Percentiles rank a stretch among this genome's conserved stretches.
phyloP scores from a whole-genome alignment of 805 yeast genomes.

The Candida bentonensis region DNA sequence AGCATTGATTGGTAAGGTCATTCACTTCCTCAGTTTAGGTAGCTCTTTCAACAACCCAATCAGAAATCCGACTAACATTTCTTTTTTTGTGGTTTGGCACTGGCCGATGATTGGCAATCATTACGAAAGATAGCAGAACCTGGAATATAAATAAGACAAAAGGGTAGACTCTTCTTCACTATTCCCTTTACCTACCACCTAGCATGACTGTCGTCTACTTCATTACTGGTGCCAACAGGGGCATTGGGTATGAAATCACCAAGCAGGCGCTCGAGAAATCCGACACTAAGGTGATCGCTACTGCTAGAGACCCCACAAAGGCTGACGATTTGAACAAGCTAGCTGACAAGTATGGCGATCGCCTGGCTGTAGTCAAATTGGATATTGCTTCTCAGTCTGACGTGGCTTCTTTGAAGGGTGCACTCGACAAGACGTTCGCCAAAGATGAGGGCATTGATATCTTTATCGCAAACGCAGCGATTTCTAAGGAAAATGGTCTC shows the following conservation, averaged over 20 bases:
- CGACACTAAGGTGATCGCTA: conserved; percentile 15
- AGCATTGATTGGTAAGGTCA: no score
- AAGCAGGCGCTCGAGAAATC: conserved; percentile 14
- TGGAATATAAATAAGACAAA: no score
- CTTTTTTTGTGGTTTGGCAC: no score
- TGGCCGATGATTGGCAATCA: no score
- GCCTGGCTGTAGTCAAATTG: neutral
- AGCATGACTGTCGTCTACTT: no score
- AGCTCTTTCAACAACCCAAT: no score
- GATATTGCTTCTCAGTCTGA: neutral
- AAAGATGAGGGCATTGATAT: conserved; percentile 15
- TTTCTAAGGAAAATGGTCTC: conserved; percentile 9
- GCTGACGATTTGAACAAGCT: conserved; percentile 8
- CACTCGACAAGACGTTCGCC: conserved; percentile 15
- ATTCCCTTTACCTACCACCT: no score
- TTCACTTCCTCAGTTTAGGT: no score
- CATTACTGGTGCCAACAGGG: conserved; percentile 26
- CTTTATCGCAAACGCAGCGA: conserved; percentile 19
- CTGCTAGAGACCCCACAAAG: conserved; percentile 8
- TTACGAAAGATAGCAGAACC: no score
- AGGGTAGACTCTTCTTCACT: no score
- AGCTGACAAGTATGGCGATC: neutral
- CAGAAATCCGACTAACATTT: no score
- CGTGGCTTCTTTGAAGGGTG: conserved; percentile 11
- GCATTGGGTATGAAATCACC: conserved; percentile 24